These are phyloP conservation scores for Annulohypoxylon moriforme DNA, from an alignment of 495 filamentous ascomycete genomes.

Conservation along the genomic window DNA sequence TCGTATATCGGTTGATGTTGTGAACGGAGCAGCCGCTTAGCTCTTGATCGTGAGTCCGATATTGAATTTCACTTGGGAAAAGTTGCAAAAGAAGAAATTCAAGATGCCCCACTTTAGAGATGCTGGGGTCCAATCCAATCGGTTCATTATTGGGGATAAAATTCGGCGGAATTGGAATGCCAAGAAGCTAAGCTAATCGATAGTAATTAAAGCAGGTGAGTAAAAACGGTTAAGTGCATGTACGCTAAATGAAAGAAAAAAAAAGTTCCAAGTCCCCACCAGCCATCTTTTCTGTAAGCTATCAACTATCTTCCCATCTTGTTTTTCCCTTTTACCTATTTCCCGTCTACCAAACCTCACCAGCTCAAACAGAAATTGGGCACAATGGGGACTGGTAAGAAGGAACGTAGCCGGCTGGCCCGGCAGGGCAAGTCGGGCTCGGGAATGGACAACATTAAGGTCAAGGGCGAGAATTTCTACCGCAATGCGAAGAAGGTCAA, in stretches of 20 bases:
- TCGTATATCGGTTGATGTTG: background rate
- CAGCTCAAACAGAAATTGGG: slow-evolving; percentile 38
- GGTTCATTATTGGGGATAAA: background rate
- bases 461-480: slow-evolving; percentile 97
- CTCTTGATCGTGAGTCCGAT: slow-evolving; percentile 1
- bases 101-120: slow-evolving; percentile 26
- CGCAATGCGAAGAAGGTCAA: slow-evolving; percentile 88
- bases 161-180: slow-evolving; percentile 14
- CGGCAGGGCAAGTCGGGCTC: slow-evolving; percentile 82
- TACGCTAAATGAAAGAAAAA: slow-evolving; percentile 31
- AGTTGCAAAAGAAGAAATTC: slow-evolving; percentile 31
- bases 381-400: slow-evolving; percentile 93
- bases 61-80: slow-evolving; percentile 14
- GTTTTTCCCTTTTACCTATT: slow-evolving; percentile 1
- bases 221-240: slow-evolving; percentile 33
- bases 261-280: slow-evolving; percentile 39
- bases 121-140: slow-evolving; percentile 3
- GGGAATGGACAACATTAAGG: slow-evolving; percentile 89
- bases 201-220: slow-evolving; percentile 27
- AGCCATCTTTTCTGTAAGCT: slow-evolving; percentile 29
- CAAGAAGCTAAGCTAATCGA: background rate
- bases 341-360: slow-evolving; percentile 32
- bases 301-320: slow-evolving; percentile 20
- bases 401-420: slow-evolving; percentile 81
- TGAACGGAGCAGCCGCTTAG: background rate